Conservation (phyloP, 192 early-diverging fungal species). For the Dimargaris cristalligena region DNA sequence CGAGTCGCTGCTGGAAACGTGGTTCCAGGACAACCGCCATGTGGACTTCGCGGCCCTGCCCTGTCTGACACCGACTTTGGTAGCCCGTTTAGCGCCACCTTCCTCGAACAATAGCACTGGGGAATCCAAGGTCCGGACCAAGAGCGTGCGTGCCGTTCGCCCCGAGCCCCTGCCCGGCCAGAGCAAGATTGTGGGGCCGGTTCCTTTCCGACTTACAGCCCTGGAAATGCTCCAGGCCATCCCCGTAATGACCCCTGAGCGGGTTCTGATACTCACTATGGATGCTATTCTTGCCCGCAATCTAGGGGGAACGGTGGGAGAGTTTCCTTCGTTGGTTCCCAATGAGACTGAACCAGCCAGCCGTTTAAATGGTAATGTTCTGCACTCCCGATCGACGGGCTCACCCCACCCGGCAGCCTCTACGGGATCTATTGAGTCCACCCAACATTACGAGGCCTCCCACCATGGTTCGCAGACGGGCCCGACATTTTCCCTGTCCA, state of each 20-base stretch:
- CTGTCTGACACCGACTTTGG: no score
- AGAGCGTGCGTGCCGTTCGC: no score
- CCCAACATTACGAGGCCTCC: neutral
- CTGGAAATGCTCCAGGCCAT: neutral
- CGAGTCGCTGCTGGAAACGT: neutral
- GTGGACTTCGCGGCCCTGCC: neutral
- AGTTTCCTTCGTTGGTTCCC: neutral
- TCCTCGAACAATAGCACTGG: no score
- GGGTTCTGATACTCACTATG: neutral
- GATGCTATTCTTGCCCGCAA: slow-evolving; percentile 2
- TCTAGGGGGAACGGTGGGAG: slow-evolving; percentile 7
- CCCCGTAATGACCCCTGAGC: neutral
- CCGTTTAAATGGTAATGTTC: neutral
- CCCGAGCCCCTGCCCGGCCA: no score
- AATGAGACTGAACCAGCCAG: neutral
- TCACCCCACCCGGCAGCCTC: neutral
- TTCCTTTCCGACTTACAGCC: neutral
- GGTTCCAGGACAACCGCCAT: slow-evolving; percentile 1
- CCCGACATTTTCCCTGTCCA: neutral
- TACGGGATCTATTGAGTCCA: neutral
- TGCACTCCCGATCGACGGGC: neutral
- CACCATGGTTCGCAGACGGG: neutral
- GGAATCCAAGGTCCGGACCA: no score
- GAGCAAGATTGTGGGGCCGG: no score
- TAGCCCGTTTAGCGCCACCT: no score